phyloP scores from a whole-genome alignment of 2,329 filamentous ascomycete species.

The Aspergillus luchuensis region DNA sequence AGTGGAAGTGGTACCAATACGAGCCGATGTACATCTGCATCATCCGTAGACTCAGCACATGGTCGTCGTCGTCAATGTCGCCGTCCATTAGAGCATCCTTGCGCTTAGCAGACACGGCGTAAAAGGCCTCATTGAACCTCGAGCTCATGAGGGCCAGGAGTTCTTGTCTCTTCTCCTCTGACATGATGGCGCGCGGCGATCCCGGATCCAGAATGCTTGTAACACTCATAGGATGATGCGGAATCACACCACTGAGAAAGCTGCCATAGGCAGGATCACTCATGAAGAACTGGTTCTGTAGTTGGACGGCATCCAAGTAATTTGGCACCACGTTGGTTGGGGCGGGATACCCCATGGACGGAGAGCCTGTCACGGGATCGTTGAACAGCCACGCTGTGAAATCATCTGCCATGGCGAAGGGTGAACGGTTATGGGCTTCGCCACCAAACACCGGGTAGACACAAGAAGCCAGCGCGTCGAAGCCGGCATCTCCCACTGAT shows the following conservation, averaged over 20 bases:
- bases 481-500: conserved; percentile 28
- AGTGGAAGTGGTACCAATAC: conserved; percentile 94
- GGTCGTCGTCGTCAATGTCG: conserved; percentile 64
- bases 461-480: conserved; percentile 43
- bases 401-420: conserved; percentile 84
- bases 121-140: conserved; percentile 78
- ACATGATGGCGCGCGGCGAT: conserved; percentile 76
- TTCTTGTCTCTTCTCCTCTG: conserved; percentile 82
- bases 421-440: conserved; percentile 81
- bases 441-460: conserved; percentile 83
- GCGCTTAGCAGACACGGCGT: conserved; percentile 70
- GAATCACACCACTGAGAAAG: conserved; percentile 52
- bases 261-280: conserved; percentile 53
- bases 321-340: conserved; percentile 43
- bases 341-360: conserved; percentile 52
- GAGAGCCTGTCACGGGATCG: conserved; percentile 59
- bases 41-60: conserved; percentile 81
- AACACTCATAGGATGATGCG: conserved; percentile 84
- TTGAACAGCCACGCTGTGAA: conserved; percentile 86
- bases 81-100: conserved; percentile 79
- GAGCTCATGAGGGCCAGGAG: conserved; percentile 78
- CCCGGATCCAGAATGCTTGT: conserved; percentile 80
- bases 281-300: conserved; percentile 54
- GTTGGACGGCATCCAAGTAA: conserved; percentile 45
- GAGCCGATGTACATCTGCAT: conserved; percentile 93